These are phyloP conservation scores for Termitomyces sp. DNA, from an alignment of 768 basidiomycete genomes.

Conservation along the genomic window DNA sequence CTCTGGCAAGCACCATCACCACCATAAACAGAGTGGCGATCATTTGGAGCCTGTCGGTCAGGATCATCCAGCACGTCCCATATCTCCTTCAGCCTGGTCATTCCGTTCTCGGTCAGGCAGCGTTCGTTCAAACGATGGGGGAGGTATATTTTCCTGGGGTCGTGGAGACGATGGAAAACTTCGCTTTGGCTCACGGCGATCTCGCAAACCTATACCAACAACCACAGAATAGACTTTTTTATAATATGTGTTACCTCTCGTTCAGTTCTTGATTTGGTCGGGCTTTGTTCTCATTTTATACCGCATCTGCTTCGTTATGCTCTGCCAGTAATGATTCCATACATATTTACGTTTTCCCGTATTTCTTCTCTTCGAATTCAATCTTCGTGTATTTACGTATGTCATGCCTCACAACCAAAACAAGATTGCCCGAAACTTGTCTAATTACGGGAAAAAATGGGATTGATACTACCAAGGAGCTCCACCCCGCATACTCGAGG, in stretches of 20 bases:
- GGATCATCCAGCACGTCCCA: constrained; percentile 55
- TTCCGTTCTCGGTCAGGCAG: constrained; percentile 82
- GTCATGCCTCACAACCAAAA: constrained; percentile 15
- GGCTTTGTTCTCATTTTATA: constrained; percentile 16
- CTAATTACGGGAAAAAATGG: neutral
- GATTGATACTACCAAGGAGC: constrained; percentile 36
- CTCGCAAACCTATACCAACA: constrained; percentile 38
- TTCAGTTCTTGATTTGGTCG: constrained; percentile 18
- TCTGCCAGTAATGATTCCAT: constrained; percentile 24
- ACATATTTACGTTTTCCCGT: constrained; percentile 22
- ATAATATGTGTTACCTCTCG: constrained; percentile 9
- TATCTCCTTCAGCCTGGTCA: constrained; percentile 77
- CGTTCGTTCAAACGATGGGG: constrained; percentile 63
- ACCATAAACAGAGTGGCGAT: constrained; percentile 46
- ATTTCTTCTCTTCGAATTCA: constrained; percentile 12
- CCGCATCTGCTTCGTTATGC: constrained; percentile 9
- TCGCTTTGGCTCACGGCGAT: constrained; percentile 72
- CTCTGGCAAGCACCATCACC: constrained; percentile 51
- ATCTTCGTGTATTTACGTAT: constrained; percentile 19
- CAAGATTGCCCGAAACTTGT: constrained; percentile 23
- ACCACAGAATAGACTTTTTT: constrained; percentile 18
- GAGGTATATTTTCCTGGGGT: constrained; percentile 67
- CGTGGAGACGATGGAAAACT: constrained; percentile 60
- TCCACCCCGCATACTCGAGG: constrained; percentile 29
- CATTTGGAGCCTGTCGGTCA: constrained; percentile 46